These are phyloP conservation scores for Pneumocystis wakefieldiae DNA, from an alignment of 1,139 yeast species.

Conservation along the genomic window DNA sequence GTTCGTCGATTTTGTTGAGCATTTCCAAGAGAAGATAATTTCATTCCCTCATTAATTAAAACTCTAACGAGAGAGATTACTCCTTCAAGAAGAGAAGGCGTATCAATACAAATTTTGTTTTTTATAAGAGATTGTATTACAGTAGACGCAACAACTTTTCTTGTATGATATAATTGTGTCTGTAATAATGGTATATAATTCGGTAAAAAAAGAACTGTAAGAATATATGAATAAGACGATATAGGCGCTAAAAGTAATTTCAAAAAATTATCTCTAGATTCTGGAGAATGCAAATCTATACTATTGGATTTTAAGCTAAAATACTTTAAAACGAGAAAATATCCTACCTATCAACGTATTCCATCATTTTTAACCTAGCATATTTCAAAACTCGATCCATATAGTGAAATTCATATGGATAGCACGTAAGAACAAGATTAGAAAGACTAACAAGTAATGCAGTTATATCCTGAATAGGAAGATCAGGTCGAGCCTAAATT, in stretches of 20 bases:
- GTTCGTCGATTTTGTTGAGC: conserved; percentile 10
- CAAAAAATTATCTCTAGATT: conserved; percentile 34
- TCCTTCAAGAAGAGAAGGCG: conserved; percentile 25
- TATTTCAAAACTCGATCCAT: conserved; percentile 47
- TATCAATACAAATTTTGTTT: conserved; percentile 18
- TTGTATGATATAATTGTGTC: conserved; percentile 26
- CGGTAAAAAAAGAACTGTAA: conserved; percentile 26
- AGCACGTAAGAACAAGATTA: conserved; percentile 49
- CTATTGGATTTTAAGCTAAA: conserved; percentile 10
- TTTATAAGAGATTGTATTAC: conserved; percentile 24
- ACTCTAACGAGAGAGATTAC: conserved; percentile 28
- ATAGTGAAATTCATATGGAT: conserved; percentile 46
- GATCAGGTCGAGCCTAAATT: conserved; percentile 42
- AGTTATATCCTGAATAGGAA: conserved; percentile 51
- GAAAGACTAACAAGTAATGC: conserved; percentile 50
- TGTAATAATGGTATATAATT: conserved; percentile 25
- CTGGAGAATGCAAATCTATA: conserved; percentile 19
- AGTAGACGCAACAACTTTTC: conserved; percentile 25
- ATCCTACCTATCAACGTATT: conserved; percentile 16
- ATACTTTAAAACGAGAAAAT: conserved; percentile 14
- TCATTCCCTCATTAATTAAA: conserved; percentile 20
- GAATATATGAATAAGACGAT: conserved; percentile 24
- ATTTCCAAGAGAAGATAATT: conserved; percentile 14
- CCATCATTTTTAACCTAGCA: conserved; percentile 37
- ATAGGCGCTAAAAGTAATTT: conserved; percentile 47